Base-by-base conservation (phyloP, 2,329 filamentous ascomycete species). In the Claviceps arundinis region DNA sequence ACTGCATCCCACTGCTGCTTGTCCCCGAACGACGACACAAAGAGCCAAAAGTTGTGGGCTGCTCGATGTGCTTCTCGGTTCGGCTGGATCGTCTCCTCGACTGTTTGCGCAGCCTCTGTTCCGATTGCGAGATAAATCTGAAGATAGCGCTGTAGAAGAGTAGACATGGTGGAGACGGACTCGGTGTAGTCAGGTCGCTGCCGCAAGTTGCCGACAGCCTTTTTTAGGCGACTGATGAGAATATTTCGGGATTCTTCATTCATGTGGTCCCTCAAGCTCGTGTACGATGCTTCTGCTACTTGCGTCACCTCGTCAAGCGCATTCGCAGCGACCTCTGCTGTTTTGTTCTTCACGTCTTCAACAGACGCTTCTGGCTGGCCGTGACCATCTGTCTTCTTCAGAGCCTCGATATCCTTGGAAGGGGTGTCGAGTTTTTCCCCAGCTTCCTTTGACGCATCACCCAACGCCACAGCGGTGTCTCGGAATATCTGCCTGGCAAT, bases 401-500 rank as follows among this genome's bases (percentile, higher is more conserved):
- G 60, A 2, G 68, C 65, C 52, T 76, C 72, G 11, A 52, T 58
- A 73, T 74, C 50, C 87, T 80, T 50, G 38, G 77, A 72, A 11
- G 84, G 81, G 0, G 87, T 86, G 59, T 88, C 82, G 8, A 95
- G 70, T 56, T 84, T 73, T 60, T 89, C 80, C 2, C 82, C 89
- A 0, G 84, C 84, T 56, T 88, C 73, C 57, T 85, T 79, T 0
- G 90, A 89, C 1, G 84, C 85, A 16, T 82, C 76, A 0, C 89
- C 87, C 5, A 95, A 65, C 0, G 86, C 84, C 55, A 88, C 84
- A 0, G 89, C 88, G 2, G 89, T 89, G 60, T 96, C 90, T 50
- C 82, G 82, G 64, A 96, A 89, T 0, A 97, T 84, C 63, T 95
- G 85, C 43, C 86, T 82, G 13, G 84, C 86, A 47, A 96, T 78